Percentiles rank a stretch among this genome's conserved stretches.
Evolutionary conservation across 805 yeast genomes (phyloP).

Genomic region (Wickerhamomyces kurtzmanii): DNA sequence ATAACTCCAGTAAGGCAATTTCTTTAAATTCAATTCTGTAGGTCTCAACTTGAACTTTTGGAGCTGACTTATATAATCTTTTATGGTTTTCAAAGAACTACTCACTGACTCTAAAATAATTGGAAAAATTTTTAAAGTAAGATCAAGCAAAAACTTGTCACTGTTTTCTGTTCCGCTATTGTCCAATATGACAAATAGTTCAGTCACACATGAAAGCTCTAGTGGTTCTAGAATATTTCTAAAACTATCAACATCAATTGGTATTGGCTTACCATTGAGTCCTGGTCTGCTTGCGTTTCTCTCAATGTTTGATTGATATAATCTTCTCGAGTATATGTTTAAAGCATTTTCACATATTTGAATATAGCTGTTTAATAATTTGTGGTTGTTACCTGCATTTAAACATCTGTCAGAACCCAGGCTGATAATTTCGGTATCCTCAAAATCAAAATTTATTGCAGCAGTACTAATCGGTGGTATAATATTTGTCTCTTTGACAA

Average conservation of each 20-base stretch:
- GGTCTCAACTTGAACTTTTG: conserved; percentile 14
- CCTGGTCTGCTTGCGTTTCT: conserved; percentile 20
- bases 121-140: conserved; percentile 18
- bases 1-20: conserved; percentile 25
- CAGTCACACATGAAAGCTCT: conserved; percentile 18
- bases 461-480: conserved; percentile 8
- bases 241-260: conserved; percentile 17
- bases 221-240: conserved; percentile 21
- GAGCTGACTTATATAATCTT: conserved; percentile 15
- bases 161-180: conserved; percentile 16
- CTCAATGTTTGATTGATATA: conserved; percentile 19
- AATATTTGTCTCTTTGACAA: too few species aligned
- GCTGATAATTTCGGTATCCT: conserved; percentile 10
- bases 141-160: conserved; percentile 13
- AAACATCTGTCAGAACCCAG: conserved; percentile 2
- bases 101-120: conserved; percentile 16
- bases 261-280: conserved; percentile 16
- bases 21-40: conserved; percentile 13
- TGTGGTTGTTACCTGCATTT: conserved; percentile 3
- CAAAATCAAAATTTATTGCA: conserved; percentile 12
- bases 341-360: conserved; percentile 17
- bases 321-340: conserved; percentile 17
- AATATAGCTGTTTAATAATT: conserved; percentile 6
- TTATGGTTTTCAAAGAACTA: conserved; percentile 10
- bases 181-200: conserved; percentile 23